Percentiles rank a stretch among this genome's conserved stretches.
Conservation (phyloP, 176 grass and related monocot species). For the Tuctoria greenei region DNA sequence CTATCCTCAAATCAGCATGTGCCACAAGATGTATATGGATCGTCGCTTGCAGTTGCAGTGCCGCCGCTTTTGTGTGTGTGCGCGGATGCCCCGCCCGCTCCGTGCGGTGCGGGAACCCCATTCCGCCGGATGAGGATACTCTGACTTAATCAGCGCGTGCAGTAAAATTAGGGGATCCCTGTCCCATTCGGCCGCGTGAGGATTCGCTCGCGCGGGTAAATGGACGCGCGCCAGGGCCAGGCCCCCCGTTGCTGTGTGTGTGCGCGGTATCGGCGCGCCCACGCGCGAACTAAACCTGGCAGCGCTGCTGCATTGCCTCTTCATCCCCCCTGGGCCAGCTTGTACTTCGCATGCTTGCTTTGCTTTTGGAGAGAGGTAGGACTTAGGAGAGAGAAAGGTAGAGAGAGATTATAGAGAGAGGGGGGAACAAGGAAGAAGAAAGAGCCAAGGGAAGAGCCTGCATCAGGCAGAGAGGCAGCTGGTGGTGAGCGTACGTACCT, state of each 20-base stretch:
- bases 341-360: background rate
- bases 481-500: constrained; percentile 36
- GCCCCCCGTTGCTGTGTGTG: background rate
- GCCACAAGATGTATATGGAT: background rate
- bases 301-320: background rate
- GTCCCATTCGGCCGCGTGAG: too few species aligned
- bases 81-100: background rate
- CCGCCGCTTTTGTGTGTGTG: background rate
- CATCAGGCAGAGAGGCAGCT: background rate
- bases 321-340: background rate
- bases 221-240: constrained; percentile 13
- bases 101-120: background rate
- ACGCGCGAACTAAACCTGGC: background rate
- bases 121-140: too few species aligned
- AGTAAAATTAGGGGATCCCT: too few species aligned
- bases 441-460: background rate
- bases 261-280: background rate
- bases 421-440: background rate
- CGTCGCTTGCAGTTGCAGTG: background rate
- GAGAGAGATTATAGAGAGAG: too few species aligned
- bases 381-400: background rate
- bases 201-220: too few species aligned
- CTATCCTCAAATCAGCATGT: background rate
- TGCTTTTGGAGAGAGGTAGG: background rate
- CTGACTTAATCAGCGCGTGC: too few species aligned